These are phyloP conservation scores for Dalbergia oliveri DNA, from an alignment of 306 rosid species.

Conservation along the genomic window DNA sequence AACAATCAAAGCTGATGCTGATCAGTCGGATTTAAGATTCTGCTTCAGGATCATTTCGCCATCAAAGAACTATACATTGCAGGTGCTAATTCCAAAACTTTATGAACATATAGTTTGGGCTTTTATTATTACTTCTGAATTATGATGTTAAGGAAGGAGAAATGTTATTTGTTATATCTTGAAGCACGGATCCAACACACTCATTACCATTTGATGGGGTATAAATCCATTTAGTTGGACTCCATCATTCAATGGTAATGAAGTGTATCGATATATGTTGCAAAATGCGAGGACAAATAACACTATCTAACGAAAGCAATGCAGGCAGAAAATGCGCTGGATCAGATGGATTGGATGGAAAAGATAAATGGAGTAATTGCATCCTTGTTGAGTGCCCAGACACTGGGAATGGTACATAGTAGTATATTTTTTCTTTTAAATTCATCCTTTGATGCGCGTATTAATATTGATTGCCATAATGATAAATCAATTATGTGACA, in stretches of 20 bases:
- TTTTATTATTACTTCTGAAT: conserved; percentile 29
- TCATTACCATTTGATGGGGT: no score
- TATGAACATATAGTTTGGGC: conserved; percentile 4
- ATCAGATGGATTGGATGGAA: conserved; percentile 92
- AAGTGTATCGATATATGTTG: no score
- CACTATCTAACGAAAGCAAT: no score
- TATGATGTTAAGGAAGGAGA: conserved; percentile 31
- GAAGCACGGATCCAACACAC: no score
- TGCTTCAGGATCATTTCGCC: conserved; percentile 92
- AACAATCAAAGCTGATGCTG: conserved; percentile 81
- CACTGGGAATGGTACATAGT: conserved; percentile 62
- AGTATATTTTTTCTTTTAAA: conserved; percentile 29
- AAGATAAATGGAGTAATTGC: conserved; percentile 86
- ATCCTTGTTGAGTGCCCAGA: conserved; percentile 74
- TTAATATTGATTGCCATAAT: conserved; percentile 43
- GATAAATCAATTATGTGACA: conserved; percentile 52
- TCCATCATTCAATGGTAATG: no score
- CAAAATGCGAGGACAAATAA: no score
- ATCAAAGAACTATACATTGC: conserved; percentile 75
- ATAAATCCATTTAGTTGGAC: no score
- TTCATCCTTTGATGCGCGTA: conserved; percentile 32
- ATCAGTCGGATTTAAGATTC: conserved; percentile 84
- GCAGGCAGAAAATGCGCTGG: conserved; percentile 86
- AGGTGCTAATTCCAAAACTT: conserved; percentile 56
- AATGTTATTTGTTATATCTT: no score